Base-by-base conservation (phyloP, 306 rosid genomes). In the Acacia crassicarpa region DNA sequence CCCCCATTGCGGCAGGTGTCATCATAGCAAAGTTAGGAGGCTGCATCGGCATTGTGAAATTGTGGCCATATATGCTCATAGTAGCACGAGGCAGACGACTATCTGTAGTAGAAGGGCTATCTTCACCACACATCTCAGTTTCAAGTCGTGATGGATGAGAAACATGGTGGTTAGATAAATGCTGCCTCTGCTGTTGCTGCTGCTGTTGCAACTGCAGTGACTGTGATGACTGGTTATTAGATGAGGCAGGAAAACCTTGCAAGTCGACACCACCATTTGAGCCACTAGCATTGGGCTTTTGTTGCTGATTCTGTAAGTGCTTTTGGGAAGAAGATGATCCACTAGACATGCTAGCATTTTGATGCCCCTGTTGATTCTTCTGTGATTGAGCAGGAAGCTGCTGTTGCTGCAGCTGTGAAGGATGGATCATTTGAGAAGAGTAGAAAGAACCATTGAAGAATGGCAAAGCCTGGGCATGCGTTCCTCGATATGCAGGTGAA, bases 251-350 rank as follows among this genome's bases (percentile, higher is more conserved):
- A 86, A 89, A 93, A 32, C 98, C 97, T 78, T 91, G 99, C 86
- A 91, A 81, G 84, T 88, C 84, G 80, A 85, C 92, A 80, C 62
- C 74, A 9, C 75, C 83, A 77, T 84, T 84, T 17, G 88, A 59
- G 30, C 81, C 89, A 83, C 81, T 41, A 33, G 85, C 89, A 85
- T 84, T 91, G 9, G 91, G 81, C 82, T 91, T 89, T 77, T 89
- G 98, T 67, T 90, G 98, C 88, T 90, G 98, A 85, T 84, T 95
- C 79, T 91, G 98, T 59, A 92, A 76, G 61, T 92, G 98, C 83
- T 92, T 96, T 75, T 93, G 99, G n/a, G 98, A 91, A 3, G 95
- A 89, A 0, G 98, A 90, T 13, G 97, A 88, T 56, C 92, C 94
- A 80, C 89, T 86, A 53, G 97, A 90, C 76, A 91, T 85, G 74